Base-by-base conservation (phyloP, 768 basidiomycete genomes). In the Leucosporidium scottii region DNA sequence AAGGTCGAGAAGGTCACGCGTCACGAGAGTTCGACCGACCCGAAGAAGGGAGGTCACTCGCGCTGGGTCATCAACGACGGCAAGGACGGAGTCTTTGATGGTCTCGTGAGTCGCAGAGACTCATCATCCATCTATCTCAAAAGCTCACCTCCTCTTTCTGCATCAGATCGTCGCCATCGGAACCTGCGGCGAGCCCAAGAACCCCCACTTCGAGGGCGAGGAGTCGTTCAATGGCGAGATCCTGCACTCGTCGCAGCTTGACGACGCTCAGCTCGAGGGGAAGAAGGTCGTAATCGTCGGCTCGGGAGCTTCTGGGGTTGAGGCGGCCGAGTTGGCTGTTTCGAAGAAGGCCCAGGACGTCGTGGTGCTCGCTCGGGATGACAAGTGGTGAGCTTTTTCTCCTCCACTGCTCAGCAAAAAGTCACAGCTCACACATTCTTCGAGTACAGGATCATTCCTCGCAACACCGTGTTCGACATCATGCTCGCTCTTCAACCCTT, bases 301-400 rank as follows among this genome's bases (percentile, higher is more conserved):
- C 0, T 82, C 83, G 50, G 85, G 85, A 0, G 85, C 86, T 0
- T 83, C 81, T 51, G 83, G 82, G 3, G 83, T 84, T 30, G 83
- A 84, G 66, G 78, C 80, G 3, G 81, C 80, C 23, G 80, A 81
- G 67, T 76, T 80, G 1, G 78, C 80, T 10, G 74, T 81, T 2
- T 36, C 65, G 23, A 73, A 78, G 58, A 77, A 79, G 15, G 81
- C 81, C 0, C 68, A 71, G 57, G 67, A 78, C 21, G 77, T 78
- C 10, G 74, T 78, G 1, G 79, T 84, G 74, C 58, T 71, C 53
- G 66, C 66, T 39, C 53, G 62, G 48, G 30, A 13, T 55, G 62
- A 66, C 57, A 72, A 82, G 79, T 84, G 83, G 82, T 54, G 25
- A 3, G 53, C 25, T 54, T n/a, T 7, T 15, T 36, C 34, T 36